Conservation (phyloP, 352 stramenopile genomes). For the Globisporangium solare region DNA sequence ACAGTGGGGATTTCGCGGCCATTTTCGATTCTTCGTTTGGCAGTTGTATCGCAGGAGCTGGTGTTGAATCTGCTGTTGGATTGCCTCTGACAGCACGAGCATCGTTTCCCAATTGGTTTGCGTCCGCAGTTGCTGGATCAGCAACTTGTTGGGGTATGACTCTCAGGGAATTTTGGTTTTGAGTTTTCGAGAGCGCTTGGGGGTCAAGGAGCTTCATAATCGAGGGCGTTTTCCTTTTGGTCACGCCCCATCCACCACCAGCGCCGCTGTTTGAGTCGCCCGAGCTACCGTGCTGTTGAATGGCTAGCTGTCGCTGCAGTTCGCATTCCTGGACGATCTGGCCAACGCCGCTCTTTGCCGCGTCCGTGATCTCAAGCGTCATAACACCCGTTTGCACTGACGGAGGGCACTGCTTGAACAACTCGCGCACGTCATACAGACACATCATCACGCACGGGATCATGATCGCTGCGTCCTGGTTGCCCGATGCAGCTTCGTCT, state of each 20-base stretch:
- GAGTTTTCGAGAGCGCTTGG: conserved; percentile 8
- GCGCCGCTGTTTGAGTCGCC: neutral
- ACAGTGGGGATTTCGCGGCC: conserved; percentile 22
- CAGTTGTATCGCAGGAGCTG: neutral
- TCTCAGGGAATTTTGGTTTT: neutral
- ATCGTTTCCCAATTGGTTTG: neutral
- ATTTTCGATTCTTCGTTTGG: neutral
- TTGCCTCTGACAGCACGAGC: neutral
- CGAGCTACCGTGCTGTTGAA: conserved; percentile 1
- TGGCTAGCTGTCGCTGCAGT: conserved; percentile 15
- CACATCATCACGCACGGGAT: conserved; percentile 74
- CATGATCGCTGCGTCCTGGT: conserved; percentile 15
- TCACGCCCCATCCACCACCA: conserved; percentile 12
- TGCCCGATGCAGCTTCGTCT: conserved; percentile 11
- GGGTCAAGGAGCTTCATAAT: conserved; percentile 51
- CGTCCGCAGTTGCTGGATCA: neutral
- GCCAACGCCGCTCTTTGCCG: conserved; percentile 8
- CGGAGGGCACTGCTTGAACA: conserved; percentile 62
- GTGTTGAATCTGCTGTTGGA: neutral
- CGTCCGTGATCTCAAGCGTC: conserved; percentile 38
- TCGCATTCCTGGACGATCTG: conserved; percentile 17
- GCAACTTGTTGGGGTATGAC: neutral
- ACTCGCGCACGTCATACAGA: conserved; percentile 44
- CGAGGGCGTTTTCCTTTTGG: conserved; percentile 47
- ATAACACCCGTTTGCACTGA: conserved; percentile 38